phyloP scores from a whole-genome alignment of 2,329 filamentous ascomycete genomes.

The Penicillium sp. region DNA sequence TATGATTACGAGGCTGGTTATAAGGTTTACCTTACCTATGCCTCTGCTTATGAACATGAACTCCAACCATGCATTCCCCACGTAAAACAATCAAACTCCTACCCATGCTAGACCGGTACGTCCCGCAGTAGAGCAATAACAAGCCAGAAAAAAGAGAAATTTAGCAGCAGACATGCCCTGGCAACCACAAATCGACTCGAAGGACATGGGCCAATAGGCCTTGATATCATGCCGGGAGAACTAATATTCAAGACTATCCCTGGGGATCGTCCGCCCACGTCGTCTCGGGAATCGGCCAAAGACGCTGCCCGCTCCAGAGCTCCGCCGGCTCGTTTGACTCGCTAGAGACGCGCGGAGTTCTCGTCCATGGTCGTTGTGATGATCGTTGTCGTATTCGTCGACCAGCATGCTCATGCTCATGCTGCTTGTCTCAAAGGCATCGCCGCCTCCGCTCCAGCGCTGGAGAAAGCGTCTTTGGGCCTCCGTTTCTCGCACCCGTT shows the following conservation, averaged over 20 bases:
- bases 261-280: conserved; percentile 39
- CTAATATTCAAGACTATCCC: conserved; percentile 58
- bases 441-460: conserved; percentile 45
- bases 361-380: conserved; percentile 4
- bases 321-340: conserved; percentile 38
- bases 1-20: background rate
- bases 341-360: conserved; percentile 38
- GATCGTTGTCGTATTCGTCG: conserved; percentile 36
- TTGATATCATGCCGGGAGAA: background rate
- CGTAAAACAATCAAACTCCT: background rate
- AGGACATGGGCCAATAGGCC: background rate
- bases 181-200: background rate
- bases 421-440: conserved; percentile 41
- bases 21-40: background rate
- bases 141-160: background rate
- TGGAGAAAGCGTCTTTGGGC: conserved; percentile 46
- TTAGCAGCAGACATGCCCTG: background rate
- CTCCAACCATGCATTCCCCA: conserved; percentile 1
- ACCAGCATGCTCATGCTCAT: conserved; percentile 30
- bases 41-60: background rate
- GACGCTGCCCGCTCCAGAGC: conserved; percentile 23
- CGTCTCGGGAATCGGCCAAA: conserved; percentile 46
- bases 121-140: background rate
- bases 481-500: conserved; percentile 38
- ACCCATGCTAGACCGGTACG: background rate